A percentile compares a stretch with the other conserved stretches of the same genome.
Evolutionary conservation across 768 basidiomycete genomes (phyloP).

Genomic region (Hericium erinaceus): DNA sequence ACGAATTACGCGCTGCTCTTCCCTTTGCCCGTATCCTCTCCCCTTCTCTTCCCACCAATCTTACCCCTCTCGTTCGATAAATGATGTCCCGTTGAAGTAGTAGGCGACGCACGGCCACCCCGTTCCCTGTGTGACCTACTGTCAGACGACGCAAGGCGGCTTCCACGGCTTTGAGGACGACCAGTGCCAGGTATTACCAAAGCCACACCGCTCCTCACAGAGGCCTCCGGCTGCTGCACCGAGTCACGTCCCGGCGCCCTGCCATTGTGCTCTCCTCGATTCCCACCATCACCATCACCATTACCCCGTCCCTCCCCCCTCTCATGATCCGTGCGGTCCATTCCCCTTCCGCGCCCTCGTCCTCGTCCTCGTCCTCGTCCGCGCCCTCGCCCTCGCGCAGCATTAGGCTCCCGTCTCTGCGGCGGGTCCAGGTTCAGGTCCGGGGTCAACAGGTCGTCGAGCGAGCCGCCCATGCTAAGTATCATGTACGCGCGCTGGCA

Average conservation of each 20-base stretch:
- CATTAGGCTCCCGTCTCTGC: not conserved
- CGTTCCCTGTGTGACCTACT: no score
- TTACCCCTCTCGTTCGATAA: no score
- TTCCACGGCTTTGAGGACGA: no score
- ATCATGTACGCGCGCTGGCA: constrained; percentile 12
- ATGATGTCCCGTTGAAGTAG: no score
- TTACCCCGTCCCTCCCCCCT: not conserved
- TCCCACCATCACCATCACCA: not conserved
- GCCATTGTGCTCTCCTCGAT: not conserved
- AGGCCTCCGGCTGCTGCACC: no score
- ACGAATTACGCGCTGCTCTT: no score
- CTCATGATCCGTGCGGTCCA: not conserved
- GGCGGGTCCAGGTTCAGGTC: not conserved
- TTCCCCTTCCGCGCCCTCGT: not conserved
- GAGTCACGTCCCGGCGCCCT: not conserved
- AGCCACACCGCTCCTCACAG: no score
- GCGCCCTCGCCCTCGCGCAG: not conserved
- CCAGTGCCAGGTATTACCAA: no score
- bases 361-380: not conserved
- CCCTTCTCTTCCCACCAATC: no score
- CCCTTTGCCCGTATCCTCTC: no score
- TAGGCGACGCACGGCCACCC: no score
- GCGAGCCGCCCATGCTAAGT: constrained; percentile 3
- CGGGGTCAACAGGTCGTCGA: constrained; percentile 2
- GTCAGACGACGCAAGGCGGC: no score